A percentile compares a stretch with the other conserved stretches of the same genome.
Conservation (phyloP, 345 rosid species). For the Sapria himalayana region DNA sequence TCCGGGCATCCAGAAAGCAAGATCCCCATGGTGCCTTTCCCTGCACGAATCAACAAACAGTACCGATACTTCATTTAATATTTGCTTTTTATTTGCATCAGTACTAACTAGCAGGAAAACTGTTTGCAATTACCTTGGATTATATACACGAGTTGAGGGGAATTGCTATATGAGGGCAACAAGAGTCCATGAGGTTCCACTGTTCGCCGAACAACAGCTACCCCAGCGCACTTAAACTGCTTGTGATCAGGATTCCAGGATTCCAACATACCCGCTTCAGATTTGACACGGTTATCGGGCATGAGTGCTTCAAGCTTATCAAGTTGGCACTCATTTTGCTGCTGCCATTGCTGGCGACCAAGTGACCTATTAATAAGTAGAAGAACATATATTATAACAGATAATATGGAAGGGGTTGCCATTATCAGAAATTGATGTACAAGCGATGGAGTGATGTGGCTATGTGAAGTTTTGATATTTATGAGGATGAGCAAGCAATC, state of each 20-base stretch:
- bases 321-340: slow-evolving; percentile 16
- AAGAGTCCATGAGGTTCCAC: slow-evolving; percentile 16
- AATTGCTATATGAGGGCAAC: slow-evolving; percentile 19
- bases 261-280: slow-evolving; percentile 25
- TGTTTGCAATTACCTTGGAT: slow-evolving; percentile 13
- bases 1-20: slow-evolving; percentile 9
- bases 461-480: no score
- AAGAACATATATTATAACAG: no score
- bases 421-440: no score
- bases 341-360: slow-evolving; percentile 1
- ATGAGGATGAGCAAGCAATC: no score
- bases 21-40: slow-evolving; percentile 5
- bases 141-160: slow-evolving; percentile 20
- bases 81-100: slow-evolving; percentile 13
- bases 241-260: slow-evolving; percentile 20
- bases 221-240: slow-evolving; percentile 26
- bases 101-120: slow-evolving; percentile 20
- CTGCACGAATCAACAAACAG: background rate
- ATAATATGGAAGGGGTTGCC: no score
- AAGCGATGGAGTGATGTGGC: no score
- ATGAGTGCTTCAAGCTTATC: slow-evolving; percentile 11
- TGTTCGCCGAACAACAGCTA: slow-evolving; percentile 16
- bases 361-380: no score
- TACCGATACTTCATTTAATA: background rate
- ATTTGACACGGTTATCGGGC: slow-evolving; percentile 13